phyloP scores from a whole-genome alignment of 1,284 basidiomycete species.

The Mycosarcoma mackinlayi region DNA sequence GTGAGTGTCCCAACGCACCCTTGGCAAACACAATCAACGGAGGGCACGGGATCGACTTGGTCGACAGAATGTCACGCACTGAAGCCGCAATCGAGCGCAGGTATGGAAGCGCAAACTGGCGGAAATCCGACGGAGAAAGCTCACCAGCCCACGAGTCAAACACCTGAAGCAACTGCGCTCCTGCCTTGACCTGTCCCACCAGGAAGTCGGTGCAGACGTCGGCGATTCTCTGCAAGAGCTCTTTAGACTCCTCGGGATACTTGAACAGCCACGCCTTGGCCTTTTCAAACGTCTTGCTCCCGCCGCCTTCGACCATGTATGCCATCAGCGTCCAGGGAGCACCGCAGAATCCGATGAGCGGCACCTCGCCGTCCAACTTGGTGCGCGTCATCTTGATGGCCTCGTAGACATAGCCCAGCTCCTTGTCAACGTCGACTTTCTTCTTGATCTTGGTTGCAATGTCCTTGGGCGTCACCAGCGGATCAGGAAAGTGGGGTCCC shows the following conservation, averaged over 20 bases:
- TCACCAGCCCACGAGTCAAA: slow-evolving; percentile 68
- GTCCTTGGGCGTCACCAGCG: slow-evolving; percentile 62
- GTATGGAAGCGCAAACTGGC: slow-evolving; percentile 65
- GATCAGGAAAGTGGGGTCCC: slow-evolving; percentile 65
- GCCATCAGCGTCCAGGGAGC: slow-evolving; percentile 68
- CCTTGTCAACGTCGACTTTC: slow-evolving; percentile 66
- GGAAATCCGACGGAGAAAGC: slow-evolving; percentile 66
- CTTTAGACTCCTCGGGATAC: slow-evolving; percentile 64
- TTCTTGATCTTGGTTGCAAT: slow-evolving; percentile 56
- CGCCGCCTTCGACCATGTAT: slow-evolving; percentile 68
- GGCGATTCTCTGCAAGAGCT: slow-evolving; percentile 63
- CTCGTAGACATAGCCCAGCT: slow-evolving; percentile 67
- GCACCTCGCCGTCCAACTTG: slow-evolving; percentile 65
- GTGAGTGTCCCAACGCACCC: slow-evolving; percentile 64
- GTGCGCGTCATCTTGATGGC: slow-evolving; percentile 62
- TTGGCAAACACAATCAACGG: slow-evolving; percentile 67
- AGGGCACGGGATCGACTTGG: slow-evolving; percentile 53
- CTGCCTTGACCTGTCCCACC: slow-evolving; percentile 65
- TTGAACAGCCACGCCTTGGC: slow-evolving; percentile 67
- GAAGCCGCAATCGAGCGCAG: slow-evolving; percentile 60
- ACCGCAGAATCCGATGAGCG: slow-evolving; percentile 68
- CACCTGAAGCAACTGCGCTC: slow-evolving; percentile 66
- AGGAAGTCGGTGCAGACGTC: slow-evolving; percentile 66
- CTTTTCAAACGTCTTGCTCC: slow-evolving; percentile 65
- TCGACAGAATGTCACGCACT: slow-evolving; percentile 62